Evolutionary conservation across 1,284 basidiomycete species (phyloP), one percentile per base, ranked within the genome.

Genomic region (Trichosporon sp.): DNA sequence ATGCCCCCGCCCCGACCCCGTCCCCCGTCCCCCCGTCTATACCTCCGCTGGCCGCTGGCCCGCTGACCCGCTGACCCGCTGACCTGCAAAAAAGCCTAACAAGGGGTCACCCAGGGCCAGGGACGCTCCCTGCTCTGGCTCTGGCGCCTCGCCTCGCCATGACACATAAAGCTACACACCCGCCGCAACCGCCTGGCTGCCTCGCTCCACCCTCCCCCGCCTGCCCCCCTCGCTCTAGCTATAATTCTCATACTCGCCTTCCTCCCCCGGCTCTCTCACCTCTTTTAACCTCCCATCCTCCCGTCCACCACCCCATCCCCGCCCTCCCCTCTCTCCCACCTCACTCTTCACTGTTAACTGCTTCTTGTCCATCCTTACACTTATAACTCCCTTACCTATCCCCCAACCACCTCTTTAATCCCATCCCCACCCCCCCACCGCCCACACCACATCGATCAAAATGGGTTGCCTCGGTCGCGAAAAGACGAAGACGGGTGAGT

Each of bases 231-330:
- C 44, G 18, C 42, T 44, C 44, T 51, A 18, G 53, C 27, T 58
- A 58, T 58, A 58, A 58, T 58, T 58, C 53, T 58, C 53, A 58
- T 29, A 27, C 60, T 29, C 27, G n/a, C 27, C 62, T 32, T n/a
- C 35, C 62, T 38, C 12, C 62, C 35, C 7, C 60, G 9, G 18
- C 60, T 18, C 38, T 29, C 35, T 9, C 13, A 64, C 25, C 38
- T 58, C 53, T 58, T 58, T 58, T 29, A 58, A 58, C 53, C 53
- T 58, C 53, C n/a, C 53, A 58, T 58, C 53, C 53, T 27, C 53
- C 27, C 13, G 27, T 25, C 23, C 51, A 56, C 51, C 51, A 56
- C 51, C 51, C 44, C 51, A 27, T 29, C 53, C 38, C 53, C 53
- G 27, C 53, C 25, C 53, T 18, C 53, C 53, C 25, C 29, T 21